A percentile compares a stretch with the other conserved stretches of the same genome.
phyloP scores from a whole-genome alignment of 2,329 filamentous ascomycete genomes.

The Pseudogymnoascus sp. region DNA sequence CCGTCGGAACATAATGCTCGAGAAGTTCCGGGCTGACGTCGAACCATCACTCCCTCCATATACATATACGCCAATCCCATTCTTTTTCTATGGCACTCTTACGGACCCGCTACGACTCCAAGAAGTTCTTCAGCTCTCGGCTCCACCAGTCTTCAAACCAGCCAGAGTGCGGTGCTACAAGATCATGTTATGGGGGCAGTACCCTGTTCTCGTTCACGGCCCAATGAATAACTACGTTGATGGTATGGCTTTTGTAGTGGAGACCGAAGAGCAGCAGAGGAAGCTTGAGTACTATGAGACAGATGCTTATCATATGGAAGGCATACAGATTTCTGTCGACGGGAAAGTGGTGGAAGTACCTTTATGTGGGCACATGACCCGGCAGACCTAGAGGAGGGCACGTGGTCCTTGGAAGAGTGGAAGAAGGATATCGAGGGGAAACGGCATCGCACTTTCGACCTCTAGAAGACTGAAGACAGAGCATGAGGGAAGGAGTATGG shows the following conservation, averaged over 20 bases:
- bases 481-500: not conserved
- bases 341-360: constrained; percentile 15
- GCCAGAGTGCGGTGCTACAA: constrained; percentile 17
- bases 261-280: constrained; percentile 16
- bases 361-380: constrained; percentile 15
- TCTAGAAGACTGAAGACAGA: constrained; percentile 13
- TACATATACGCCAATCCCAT: constrained; percentile 15
- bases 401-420: constrained; percentile 19
- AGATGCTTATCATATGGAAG: constrained; percentile 14
- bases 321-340: constrained; percentile 14
- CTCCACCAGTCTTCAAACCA: constrained; percentile 17
- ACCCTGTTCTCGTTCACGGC: constrained; percentile 16
- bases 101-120: constrained; percentile 17
- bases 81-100: constrained; percentile 19
- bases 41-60: constrained; percentile 14
- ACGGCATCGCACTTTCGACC: constrained; percentile 18
- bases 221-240: constrained; percentile 14
- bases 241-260: constrained; percentile 14
- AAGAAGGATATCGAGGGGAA: constrained; percentile 17
- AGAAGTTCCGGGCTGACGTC: constrained; percentile 15
- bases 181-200: constrained; percentile 19
- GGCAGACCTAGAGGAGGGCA: constrained; percentile 14
- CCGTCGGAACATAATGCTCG: constrained; percentile 17
- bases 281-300: constrained; percentile 17
- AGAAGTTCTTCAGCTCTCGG: constrained; percentile 16